Conservation (phyloP, 257 asterid species). For the Nicotiana sylvestris region DNA sequence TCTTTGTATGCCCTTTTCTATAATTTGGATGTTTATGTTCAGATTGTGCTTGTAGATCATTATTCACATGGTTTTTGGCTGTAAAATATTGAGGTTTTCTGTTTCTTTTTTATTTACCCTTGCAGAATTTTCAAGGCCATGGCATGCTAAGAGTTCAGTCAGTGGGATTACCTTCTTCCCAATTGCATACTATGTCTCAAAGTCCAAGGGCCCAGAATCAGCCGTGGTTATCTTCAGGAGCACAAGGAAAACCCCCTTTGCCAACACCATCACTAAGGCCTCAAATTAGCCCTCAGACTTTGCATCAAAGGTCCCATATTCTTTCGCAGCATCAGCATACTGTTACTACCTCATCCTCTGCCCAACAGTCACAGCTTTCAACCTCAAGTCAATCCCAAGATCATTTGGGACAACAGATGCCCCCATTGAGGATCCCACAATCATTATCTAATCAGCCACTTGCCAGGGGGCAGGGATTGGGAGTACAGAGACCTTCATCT, state of each 20-base stretch:
- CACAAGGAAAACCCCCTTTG: slow-evolving; percentile 73
- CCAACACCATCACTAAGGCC: slow-evolving; percentile 68
- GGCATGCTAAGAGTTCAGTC: slow-evolving; percentile 67
- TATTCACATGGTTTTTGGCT: background rate
- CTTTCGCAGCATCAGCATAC: slow-evolving; percentile 54
- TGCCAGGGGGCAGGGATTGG: slow-evolving; percentile 51
- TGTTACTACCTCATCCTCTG: slow-evolving; percentile 33
- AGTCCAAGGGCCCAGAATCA: slow-evolving; percentile 56
- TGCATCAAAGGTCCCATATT: slow-evolving; percentile 61
- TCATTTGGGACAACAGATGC: slow-evolving; percentile 49
- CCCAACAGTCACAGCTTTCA: slow-evolving; percentile 51
- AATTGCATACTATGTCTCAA: slow-evolving; percentile 59
- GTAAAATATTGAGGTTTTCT: slow-evolving; percentile 7
- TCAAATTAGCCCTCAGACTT: slow-evolving; percentile 50
- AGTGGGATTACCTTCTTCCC: slow-evolving; percentile 50
- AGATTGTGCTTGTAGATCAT: background rate
- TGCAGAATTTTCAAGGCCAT: slow-evolving; percentile 72
- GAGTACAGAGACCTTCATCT: slow-evolving; percentile 51
- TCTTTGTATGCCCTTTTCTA: slow-evolving; percentile 6
- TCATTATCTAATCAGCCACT: slow-evolving; percentile 60
- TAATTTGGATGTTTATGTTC: background rate
- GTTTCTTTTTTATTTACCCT: slow-evolving; percentile 7
- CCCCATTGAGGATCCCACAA: slow-evolving; percentile 54
- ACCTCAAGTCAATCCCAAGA: slow-evolving; percentile 53
- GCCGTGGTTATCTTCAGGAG: slow-evolving; percentile 76